phyloP scores from a whole-genome alignment of 805 yeast species.

The Starmerella ratchasimensis region DNA sequence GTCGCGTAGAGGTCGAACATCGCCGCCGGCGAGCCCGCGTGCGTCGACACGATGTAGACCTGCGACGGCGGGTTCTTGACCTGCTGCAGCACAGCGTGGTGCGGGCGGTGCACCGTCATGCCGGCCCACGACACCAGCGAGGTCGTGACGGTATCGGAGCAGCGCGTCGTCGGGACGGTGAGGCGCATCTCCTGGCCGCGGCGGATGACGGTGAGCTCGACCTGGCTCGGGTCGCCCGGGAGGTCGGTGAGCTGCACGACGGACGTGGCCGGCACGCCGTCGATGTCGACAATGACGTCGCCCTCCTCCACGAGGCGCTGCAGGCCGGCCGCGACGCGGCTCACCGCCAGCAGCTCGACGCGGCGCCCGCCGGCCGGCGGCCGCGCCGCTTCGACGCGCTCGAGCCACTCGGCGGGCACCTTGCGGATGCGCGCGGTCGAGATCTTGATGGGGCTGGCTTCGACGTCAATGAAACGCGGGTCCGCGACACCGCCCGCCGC shows the following conservation, averaged over 20 bases:
- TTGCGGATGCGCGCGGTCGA: slow-evolving; percentile 72
- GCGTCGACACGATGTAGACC: slow-evolving; percentile 66
- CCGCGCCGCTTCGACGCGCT: slow-evolving; percentile 45
- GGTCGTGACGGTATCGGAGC: slow-evolving; percentile 45
- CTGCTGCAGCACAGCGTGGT: slow-evolving; percentile 79
- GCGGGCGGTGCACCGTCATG: slow-evolving; percentile 73
- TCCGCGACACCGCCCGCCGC: slow-evolving; percentile 20
- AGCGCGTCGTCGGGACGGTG: slow-evolving; percentile 48
- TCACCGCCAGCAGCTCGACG: slow-evolving; percentile 55
- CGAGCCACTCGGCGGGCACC: slow-evolving; percentile 76
- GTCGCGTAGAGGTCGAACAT: slow-evolving; percentile 69
- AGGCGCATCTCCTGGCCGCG: slow-evolving; percentile 50
- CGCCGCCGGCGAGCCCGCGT: slow-evolving; percentile 74
- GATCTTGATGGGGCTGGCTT: slow-evolving; percentile 52
- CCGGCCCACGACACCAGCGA: slow-evolving; percentile 75
- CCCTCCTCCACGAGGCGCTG: slow-evolving; percentile 35
- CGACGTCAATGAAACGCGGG: slow-evolving; percentile 61
- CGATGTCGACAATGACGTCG: slow-evolving; percentile 61
- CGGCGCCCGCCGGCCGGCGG: slow-evolving; percentile 40
- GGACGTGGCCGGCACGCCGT: slow-evolving; percentile 49
- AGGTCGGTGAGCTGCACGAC: slow-evolving; percentile 47
- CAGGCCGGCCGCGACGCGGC: slow-evolving; percentile 45
- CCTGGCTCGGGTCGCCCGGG: slow-evolving; percentile 31
- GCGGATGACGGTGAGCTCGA: slow-evolving; percentile 56
- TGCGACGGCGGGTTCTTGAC: slow-evolving; percentile 63